Evolutionary conservation across 2,329 filamentous ascomycete species (phyloP).

Genomic region (Didymella pinodella): DNA sequence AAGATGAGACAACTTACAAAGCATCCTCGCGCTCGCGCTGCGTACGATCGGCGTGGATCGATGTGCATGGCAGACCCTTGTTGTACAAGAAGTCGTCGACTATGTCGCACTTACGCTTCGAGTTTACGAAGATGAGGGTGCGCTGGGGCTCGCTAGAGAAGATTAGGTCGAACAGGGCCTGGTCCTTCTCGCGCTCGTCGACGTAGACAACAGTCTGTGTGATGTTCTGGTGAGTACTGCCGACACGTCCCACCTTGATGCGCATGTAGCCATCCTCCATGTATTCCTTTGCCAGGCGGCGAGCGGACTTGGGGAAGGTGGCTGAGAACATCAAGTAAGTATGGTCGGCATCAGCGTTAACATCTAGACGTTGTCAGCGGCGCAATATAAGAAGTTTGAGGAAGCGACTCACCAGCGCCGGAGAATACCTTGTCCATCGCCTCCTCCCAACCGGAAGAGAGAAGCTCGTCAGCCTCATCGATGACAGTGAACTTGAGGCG

Average conservation of each 20-base stretch:
- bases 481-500: slow-evolving; percentile 70
- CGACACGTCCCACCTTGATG: slow-evolving; percentile 86
- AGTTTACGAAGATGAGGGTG: slow-evolving; percentile 91
- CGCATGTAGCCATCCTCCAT: slow-evolving; percentile 77
- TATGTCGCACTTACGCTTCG: slow-evolving; percentile 77
- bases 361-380: slow-evolving; percentile 59
- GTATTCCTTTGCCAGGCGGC: slow-evolving; percentile 78
- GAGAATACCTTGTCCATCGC: slow-evolving; percentile 78
- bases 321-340: slow-evolving; percentile 88
- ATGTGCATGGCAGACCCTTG: slow-evolving; percentile 78
- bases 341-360: slow-evolving; percentile 76
- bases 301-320: slow-evolving; percentile 84
- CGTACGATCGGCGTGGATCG: slow-evolving; percentile 86
- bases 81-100: slow-evolving; percentile 91
- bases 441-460: slow-evolving; percentile 78
- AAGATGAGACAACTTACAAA: slow-evolving; percentile 62
- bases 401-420: slow-evolving; percentile 72
- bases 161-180: slow-evolving; percentile 76
- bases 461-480: slow-evolving; percentile 95
- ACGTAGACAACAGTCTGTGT: slow-evolving; percentile 75
- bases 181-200: slow-evolving; percentile 71
- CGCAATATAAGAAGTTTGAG: background rate
- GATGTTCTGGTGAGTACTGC: slow-evolving; percentile 83
- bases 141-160: slow-evolving; percentile 73
- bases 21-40: slow-evolving; percentile 93